Evolutionary conservation across 2,329 filamentous ascomycete species (phyloP), one percentile per base, ranked within the genome.

Genomic region (Clarireedia sp.): DNA sequence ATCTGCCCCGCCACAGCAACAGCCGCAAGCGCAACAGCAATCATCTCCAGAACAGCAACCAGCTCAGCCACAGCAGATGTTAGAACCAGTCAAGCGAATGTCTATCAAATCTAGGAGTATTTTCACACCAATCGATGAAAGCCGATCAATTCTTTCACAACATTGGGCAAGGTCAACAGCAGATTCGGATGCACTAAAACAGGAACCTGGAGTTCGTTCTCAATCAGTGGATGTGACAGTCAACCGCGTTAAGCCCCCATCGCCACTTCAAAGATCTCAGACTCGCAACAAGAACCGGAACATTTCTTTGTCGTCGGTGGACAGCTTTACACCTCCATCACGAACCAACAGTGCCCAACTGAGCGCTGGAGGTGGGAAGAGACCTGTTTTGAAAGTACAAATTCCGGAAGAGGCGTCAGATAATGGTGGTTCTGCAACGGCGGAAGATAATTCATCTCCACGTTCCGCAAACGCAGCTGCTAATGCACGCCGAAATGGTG

Each of bases 91-190:
- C 21, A 71, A 73, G 38, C 72, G 81, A 62, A 68, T 77, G 68
- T 73, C 83, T 55, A 69, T 77, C 54, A 78, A 78, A 60, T 73
- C 72, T 8, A 77, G 74, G 62, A 96, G 91, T 70, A 97, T 99
- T 57, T 97, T 97, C 68, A 99, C 94, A 0, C 94, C 94, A 0
- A 95, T 99, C 60, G 94, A 97, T 65, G 91, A 96, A 68, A 90
- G 87, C 64, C 82, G 89, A 48, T 96, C 91, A 1, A 86, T 96
- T 57, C 73, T 96, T 44, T 90, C 89, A 12, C 89, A 92, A 61
- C 90, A 96, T 69, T 85, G 88, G 60, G 84, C 82, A 16, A 81
- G 80, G 1, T 86, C 87, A 62, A 78, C 82, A 9, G 75, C 60
- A 71, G 64, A 64, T 66, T 44, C 71, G 70, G 65, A 63, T 44